Base-by-base conservation (phyloP, 306 rosid genomes). In the Pyrus bretschneideri region DNA sequence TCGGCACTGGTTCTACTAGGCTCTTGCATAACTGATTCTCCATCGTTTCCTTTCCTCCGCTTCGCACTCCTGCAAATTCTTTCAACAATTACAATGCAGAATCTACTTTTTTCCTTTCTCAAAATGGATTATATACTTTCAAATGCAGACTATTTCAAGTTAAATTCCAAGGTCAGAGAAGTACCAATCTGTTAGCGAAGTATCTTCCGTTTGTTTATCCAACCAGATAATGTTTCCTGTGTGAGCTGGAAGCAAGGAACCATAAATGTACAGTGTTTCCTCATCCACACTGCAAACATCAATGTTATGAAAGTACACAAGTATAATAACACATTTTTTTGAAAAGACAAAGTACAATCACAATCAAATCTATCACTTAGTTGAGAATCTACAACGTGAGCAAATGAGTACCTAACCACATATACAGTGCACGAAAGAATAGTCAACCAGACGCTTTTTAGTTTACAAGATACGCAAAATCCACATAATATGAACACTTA, bases 151-250 rank as follows among this genome's bases (percentile, higher is more conserved):
- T 45, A 3, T 66, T 42, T 27, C 44, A 35, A 65, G 7, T 31
- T 44, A 11, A 70, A 68, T 42, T 67, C 29, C 33, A 70, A 72
- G 44, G 74, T 57, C 73, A 67, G 70, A 38, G 60, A 71, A 67
- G 77, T 68, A 91, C 97, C 91, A 84, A 82, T 80, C 79, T 21
- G 72, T 54, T 55, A 57, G 67, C 74, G 88, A 58, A 81, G 27
- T 80, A 51, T 74, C 90, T 77, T 85, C 83, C 67, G 60, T 67
- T 74, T 85, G 80, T 76, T 78, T 88, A 68, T 82, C 90, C 81
- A 96, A 80, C 93, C 97, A 92, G 67, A 68, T 75, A 75, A 91
- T 80, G 89, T 80, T 86, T 75, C 99, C 99, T 4, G 99, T 91
- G 80, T 83, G 77, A 66, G 83, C 79, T 19, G 91, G 91, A 82